Base-by-base conservation (phyloP, 306 rosid species). In the Ceratonia siliqua region DNA sequence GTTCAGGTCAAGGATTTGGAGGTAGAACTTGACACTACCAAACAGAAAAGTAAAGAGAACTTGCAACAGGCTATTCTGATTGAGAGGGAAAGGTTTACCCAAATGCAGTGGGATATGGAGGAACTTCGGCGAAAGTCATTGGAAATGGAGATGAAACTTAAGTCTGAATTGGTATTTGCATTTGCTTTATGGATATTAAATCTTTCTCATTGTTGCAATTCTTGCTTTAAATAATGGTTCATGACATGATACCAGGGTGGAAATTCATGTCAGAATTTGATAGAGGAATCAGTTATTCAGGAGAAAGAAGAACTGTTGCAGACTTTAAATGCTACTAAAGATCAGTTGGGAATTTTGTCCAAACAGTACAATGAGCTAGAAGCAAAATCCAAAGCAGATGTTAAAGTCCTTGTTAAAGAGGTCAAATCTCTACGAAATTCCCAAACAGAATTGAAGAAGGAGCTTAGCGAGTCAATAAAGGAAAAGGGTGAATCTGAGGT, bases 91-190 rank as follows among this genome's bases (percentile, higher is more conserved):
- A 92, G 95, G 72, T 75, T 83, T 76, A 95, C 96, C 77, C 88
- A 92, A 86, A 90, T 90, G 96, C 98, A 90, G 82, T 95, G 99
- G 99, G 94, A 90, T 81, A 92, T 95, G 99, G 98, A 87, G 81
- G 99, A 95, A 90, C 97, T 92, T 75, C 87, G 96, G 57, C 92
- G 85, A 54, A 89, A 87, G 79, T 92, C 99, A 35, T 55, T 95
- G 80, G 99, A 90, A 88, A 89, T 92, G 99, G 97, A 90, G 84
- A 81, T 89, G 84, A 92, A 87, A 80, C 75, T 86, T 66, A 92
- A 92, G 82, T 86, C 86, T 50, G 86, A 90, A 81, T 78, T 75
- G 97, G 99, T 95, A 80, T 67, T 69, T 62, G 21, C 72, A 45
- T 84, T 76, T 75, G 55, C 62, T 68, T 75, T 28, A 27, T 49